Evolutionary conservation across 768 basidiomycete species (phyloP).

Genomic region (Phallus indusiatus): DNA sequence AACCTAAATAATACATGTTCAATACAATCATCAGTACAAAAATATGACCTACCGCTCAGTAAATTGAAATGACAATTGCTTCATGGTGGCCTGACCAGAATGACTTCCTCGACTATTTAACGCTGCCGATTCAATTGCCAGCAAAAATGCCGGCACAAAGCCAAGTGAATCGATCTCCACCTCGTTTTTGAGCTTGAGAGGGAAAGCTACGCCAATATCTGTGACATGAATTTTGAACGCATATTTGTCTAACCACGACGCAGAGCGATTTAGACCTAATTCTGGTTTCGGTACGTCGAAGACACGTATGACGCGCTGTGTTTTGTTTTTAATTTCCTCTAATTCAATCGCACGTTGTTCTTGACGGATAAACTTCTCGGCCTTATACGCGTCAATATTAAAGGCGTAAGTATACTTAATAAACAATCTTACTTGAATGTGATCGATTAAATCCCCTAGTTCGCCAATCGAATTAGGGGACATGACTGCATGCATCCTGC

Average conservation of each 20-base stretch:
- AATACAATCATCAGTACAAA: not conserved
- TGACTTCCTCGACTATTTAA: constrained; percentile 71
- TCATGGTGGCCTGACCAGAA: constrained; percentile 66
- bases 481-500: constrained; percentile 86
- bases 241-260: constrained; percentile 26
- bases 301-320: constrained; percentile 58
- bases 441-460: constrained; percentile 80
- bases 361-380: constrained; percentile 63
- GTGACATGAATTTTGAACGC: constrained; percentile 28
- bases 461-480: constrained; percentile 89
- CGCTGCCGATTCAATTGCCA: constrained; percentile 66
- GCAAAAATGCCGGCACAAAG: constrained; percentile 71
- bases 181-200: constrained; percentile 55
- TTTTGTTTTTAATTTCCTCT: constrained; percentile 76
- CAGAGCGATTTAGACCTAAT: not conserved
- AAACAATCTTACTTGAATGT: constrained; percentile 51
- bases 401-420: not conserved
- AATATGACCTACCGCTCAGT: constrained; percentile 49
- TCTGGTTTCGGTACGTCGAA: constrained; percentile 46
- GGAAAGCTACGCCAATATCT: constrained; percentile 84
- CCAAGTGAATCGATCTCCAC: constrained; percentile 37
- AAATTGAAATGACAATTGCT: constrained; percentile 77
- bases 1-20: constrained; percentile 43
- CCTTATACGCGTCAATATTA: constrained; percentile 31
- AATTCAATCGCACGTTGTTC: constrained; percentile 72